Base-by-base conservation (phyloP, 768 basidiomycete species). In the Pleurotus sapidus region DNA sequence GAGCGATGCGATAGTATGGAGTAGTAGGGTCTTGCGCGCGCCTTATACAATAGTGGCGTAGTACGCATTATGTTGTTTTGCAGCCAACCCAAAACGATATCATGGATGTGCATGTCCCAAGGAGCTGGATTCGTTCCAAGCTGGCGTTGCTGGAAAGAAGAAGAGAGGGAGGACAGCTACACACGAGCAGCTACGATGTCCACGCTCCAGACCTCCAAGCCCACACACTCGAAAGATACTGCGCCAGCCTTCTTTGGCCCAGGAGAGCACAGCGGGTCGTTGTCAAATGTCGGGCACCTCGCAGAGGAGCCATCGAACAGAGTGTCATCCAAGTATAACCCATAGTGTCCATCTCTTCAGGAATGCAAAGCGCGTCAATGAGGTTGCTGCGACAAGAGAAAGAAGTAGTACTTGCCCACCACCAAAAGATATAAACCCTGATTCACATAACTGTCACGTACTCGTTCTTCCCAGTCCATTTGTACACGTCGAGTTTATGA, bases 371-470 rank as follows among this genome's bases (percentile, higher is more conserved):
- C 39, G 9, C 24, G 38, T 27, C 27, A 57, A 40, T 46, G 57
- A 58, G 49, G 55, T 48, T 42, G 7, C 54, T 57, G 39, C 24
- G 53, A 25, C 47, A 57, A 17, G 15, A 37, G 59, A 55, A 23
- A 48, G 39, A 15, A 56, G 30, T 12, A 11, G 42, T 20, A 79
- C 89, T 57, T 60, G 94, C 93, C 95, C 95, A 63, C 95, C 95
- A 11, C 95, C 95, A 65, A 96, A 93, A 1, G 92, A 93, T 59
- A 97, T 77, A 62, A 82, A 93, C 14, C 80, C 83, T 0, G 82
- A 72, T 64, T 95, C 91, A 70, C 93, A 95, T 5, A 96, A 77
- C n/a, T 18, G 91, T 86, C 40, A 97, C 88, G 64, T 98, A 98
- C 54, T 88, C 87, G 67, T 98, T 99, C 68, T 74, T 84, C 3